Percentiles rank a stretch among this genome's conserved stretches.
phyloP scores from a whole-genome alignment of 257 asterid genomes.

The Henckelia pumila region DNA sequence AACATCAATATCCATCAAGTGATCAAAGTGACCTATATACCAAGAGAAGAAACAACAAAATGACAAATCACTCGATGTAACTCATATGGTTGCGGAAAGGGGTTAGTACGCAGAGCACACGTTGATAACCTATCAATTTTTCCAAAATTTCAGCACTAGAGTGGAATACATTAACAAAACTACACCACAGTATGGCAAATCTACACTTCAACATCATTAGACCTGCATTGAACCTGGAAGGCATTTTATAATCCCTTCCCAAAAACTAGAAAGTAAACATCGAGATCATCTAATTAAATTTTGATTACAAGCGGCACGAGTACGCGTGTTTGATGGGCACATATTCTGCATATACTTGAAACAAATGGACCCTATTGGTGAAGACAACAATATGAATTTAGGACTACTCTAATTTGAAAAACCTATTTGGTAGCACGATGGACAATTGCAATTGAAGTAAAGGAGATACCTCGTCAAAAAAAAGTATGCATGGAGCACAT shows the following conservation, averaged over 20 bases:
- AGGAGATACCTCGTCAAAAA: slow-evolving; percentile 77
- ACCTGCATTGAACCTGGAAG: not conserved
- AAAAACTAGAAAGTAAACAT: not conserved
- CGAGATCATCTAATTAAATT: not conserved
- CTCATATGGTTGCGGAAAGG: not conserved
- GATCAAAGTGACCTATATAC: slow-evolving; percentile 1
- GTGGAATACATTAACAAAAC: not conserved
- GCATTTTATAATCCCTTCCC: too few species aligned
- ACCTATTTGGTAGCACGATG: slow-evolving; percentile 3
- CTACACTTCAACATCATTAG: too few species aligned
- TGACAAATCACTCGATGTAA: not conserved
- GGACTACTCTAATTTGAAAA: slow-evolving; percentile 10
- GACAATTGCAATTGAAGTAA: not conserved
- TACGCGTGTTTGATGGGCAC: too few species aligned
- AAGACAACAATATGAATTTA: too few species aligned
- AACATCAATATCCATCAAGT: slow-evolving; percentile 9
- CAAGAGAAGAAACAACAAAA: not conserved
- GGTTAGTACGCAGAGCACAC: not conserved
- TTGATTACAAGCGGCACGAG: not conserved
- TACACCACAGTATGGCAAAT: not conserved
- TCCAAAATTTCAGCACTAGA: not conserved
- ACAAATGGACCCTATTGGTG: too few species aligned
- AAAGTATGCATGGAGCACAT: slow-evolving; percentile 90
- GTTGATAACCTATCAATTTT: not conserved
- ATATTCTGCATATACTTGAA: too few species aligned